phyloP scores from a whole-genome alignment of 164 flowering plant species.

The Hamamelis virginiana region DNA sequence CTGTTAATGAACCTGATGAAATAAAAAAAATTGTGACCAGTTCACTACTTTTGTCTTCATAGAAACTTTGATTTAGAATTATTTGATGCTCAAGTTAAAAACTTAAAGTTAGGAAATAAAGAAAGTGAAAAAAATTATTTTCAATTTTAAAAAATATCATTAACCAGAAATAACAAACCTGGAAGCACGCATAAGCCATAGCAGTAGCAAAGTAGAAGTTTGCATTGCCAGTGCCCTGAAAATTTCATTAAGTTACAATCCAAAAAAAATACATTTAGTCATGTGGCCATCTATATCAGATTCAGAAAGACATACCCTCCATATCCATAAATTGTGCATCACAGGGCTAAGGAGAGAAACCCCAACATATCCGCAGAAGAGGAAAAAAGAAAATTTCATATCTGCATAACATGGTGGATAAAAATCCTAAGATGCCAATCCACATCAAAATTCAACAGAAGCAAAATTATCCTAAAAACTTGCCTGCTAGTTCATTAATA shows the following conservation, averaged over 20 bases:
- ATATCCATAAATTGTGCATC: slow-evolving; percentile 98
- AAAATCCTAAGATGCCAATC: slow-evolving; percentile 6
- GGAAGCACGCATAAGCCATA: slow-evolving; percentile 85
- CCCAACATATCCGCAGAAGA: slow-evolving; percentile 86
- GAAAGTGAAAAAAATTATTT: too few species aligned
- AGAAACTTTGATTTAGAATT: too few species aligned
- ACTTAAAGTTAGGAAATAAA: too few species aligned
- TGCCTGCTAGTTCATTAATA: slow-evolving; percentile 83
- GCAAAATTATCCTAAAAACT: slow-evolving; percentile 19
- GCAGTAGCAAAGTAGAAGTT: slow-evolving; percentile 96
- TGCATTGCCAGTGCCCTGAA: slow-evolving; percentile 98
- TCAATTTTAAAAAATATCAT: too few species aligned
- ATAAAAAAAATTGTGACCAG: neutral
- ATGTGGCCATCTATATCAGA: neutral
- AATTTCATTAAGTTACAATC: slow-evolving; percentile 13
- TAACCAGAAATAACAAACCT: slow-evolving; percentile 42
- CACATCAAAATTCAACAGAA: slow-evolving; percentile 6
- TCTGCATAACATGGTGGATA: slow-evolving; percentile 48
- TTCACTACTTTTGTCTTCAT: too few species aligned
- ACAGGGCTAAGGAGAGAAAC: slow-evolving; percentile 90
- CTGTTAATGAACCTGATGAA: neutral
- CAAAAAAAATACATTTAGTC: neutral
- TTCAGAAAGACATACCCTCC: slow-evolving; percentile 70
- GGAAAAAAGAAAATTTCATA: slow-evolving; percentile 87
- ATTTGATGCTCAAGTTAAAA: too few species aligned